These are phyloP conservation scores for Sporothrix dimorphospora DNA, from an alignment of 2,329 filamentous ascomycete species.

Conservation along the genomic window DNA sequence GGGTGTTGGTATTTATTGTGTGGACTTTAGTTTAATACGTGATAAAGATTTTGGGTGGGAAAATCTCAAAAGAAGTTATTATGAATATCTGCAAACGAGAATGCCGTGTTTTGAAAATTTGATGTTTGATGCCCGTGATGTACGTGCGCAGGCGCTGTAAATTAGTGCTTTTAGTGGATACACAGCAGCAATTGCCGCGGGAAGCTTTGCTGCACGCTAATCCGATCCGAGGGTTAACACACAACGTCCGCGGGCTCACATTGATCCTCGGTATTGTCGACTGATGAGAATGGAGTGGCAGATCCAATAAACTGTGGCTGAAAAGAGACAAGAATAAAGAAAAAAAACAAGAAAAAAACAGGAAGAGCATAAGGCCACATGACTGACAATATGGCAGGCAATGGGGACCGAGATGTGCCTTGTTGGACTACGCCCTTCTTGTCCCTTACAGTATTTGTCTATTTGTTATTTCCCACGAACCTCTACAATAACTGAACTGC, in stretches of 20 bases:
- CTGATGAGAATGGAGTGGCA: background rate
- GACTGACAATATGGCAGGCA: too few relatives aligned
- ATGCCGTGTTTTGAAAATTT: background rate
- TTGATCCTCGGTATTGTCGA: background rate
- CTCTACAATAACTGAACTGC: too few relatives aligned
- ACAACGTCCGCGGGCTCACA: background rate
- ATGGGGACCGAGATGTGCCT: too few relatives aligned
- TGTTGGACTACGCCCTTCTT: too few relatives aligned
- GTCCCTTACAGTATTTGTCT: too few relatives aligned
- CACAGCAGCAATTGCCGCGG: background rate
- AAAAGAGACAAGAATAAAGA: too few relatives aligned
- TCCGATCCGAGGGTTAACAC: constrained; percentile 2
- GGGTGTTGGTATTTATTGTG: background rate
- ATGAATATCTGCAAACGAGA: background rate
- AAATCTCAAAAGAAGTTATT: background rate
- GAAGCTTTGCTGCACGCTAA: background rate
- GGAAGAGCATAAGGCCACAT: too few relatives aligned
- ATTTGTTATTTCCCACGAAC: too few relatives aligned
- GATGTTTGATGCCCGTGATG: background rate
- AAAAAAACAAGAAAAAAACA: too few relatives aligned
- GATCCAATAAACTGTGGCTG: too few relatives aligned
- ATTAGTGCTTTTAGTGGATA: background rate
- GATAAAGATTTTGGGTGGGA: too few relatives aligned
- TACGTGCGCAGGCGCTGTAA: background rate
- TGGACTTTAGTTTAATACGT: too few relatives aligned